Evolutionary conservation across 768 basidiomycete genomes (phyloP).

Genomic region (Crucibulum laeve): DNA sequence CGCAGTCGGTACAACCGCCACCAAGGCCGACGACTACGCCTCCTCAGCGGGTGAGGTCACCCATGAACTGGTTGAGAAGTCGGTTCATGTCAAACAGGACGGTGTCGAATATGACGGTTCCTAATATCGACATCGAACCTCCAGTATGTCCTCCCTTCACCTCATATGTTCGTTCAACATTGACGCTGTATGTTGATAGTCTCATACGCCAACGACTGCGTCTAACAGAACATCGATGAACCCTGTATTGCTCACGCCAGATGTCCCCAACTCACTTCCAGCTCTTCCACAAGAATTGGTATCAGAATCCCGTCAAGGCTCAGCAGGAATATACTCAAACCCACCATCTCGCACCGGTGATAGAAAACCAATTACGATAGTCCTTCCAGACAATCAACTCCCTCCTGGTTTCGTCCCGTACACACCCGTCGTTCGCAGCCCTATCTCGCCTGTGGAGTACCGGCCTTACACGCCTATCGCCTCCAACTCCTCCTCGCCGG

Average conservation of each 20-base stretch:
- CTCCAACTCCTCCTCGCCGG: too few species aligned
- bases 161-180: not conserved
- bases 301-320: not conserved
- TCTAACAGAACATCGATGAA: constrained; percentile 27
- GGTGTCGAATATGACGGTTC: constrained; percentile 22
- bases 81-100: constrained; percentile 16
- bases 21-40: constrained; percentile 1
- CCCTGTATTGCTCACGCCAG: constrained; percentile 39
- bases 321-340: not conserved
- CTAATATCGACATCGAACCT: constrained; percentile 40
- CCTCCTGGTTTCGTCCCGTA: constrained; percentile 33
- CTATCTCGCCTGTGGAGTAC: too few species aligned
- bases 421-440: too few species aligned
- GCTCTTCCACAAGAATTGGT: constrained; percentile 5
- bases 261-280: constrained; percentile 24
- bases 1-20: constrained; percentile 1
- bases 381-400: constrained; percentile 24
- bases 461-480: too few species aligned
- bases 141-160: constrained; percentile 34
- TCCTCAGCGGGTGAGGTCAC: constrained; percentile 10
- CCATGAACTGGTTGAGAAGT: constrained; percentile 15
- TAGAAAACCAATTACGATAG: constrained; percentile 12
- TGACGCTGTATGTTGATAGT: constrained; percentile 21
- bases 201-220: constrained; percentile 29
- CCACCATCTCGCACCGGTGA: constrained; percentile 1